Base-by-base conservation (phyloP, 345 rosid genomes). In the Eucalyptus virginea region DNA sequence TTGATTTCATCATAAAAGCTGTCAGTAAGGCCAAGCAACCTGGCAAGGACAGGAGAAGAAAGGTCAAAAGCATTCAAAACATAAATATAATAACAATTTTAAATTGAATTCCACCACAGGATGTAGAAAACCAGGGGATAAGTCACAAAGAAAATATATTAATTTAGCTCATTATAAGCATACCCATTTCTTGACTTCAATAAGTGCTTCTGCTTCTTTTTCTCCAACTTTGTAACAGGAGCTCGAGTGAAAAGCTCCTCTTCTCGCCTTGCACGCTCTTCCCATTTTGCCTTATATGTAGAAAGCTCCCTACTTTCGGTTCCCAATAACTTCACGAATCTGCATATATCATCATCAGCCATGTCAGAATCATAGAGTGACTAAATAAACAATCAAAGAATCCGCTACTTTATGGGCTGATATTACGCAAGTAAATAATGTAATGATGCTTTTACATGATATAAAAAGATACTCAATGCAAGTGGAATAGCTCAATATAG, bases 151-250 rank as follows among this genome's bases (percentile, higher is more conserved):
- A n/a, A 81, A 89, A 28, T 77, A 67, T 48, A 58, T 86, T 60
- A 87, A 87, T 69, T 67, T 45, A 23, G 86, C 58, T 65, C 32
- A 62, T 32, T 56, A 60, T 81, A 45, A 89, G 85, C 92, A 26
- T 95, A 98, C 98, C 99, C 99, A 91, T 93, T 94, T 93, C 96
- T 91, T 87, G 98, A 95, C 92, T 96, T 95, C 94, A 90, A 91
- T 89, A 96, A 92, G 91, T 93, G 95, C 91, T 96, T 98, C 90
- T 93, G 95, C 93, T 89, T 91, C 93, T 91, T 94, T 90, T 95
- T 98, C 91, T 98, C 98, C 91, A 88, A 88, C 94, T 92, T 97
- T 6, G 98, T 93, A 86, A 96, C 89, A 87, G 98, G 95, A 90
- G 95, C 98, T 40, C 98, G 94, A 50, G 90, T 91, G 90, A 98